phyloP scores from a whole-genome alignment of 202 grass and related monocot species.

The Bolboschoenoplectus hybrid region DNA sequence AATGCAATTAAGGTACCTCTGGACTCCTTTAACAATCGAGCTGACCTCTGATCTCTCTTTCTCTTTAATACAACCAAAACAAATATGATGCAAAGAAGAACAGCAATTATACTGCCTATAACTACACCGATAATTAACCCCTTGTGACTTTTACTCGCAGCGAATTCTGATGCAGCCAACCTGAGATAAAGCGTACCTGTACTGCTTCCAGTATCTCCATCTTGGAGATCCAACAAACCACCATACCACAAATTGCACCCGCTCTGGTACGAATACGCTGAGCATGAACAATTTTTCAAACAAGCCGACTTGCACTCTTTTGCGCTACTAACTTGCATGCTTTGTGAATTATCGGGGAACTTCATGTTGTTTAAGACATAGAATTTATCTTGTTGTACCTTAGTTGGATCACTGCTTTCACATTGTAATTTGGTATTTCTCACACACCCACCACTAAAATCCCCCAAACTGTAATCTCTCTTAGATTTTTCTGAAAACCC shows the following conservation, averaged over 20 bases:
- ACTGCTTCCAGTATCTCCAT: constrained; percentile 10
- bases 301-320: constrained; percentile 38
- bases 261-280: constrained; percentile 37
- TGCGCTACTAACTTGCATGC: not conserved
- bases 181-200: constrained; percentile 34
- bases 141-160: constrained; percentile 26
- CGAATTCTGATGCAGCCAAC: constrained; percentile 45
- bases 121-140: constrained; percentile 15
- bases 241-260: constrained; percentile 49
- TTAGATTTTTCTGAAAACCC: constrained; percentile 34
- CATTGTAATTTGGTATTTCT: constrained; percentile 43
- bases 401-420: constrained; percentile 25
- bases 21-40: constrained; percentile 19
- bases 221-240: constrained; percentile 39
- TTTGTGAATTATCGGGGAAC: constrained; percentile 39
- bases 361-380: constrained; percentile 33
- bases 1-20: constrained; percentile 42
- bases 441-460: constrained; percentile 49
- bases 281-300: constrained; percentile 47
- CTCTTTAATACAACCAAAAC: constrained; percentile 12
- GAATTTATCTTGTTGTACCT: constrained; percentile 37
- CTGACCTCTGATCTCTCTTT: not conserved
- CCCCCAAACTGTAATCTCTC: constrained; percentile 10
- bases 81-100: not conserved
- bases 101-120: constrained; percentile 22